phyloP scores from a whole-genome alignment of 768 basidiomycete genomes.

The Chalciporus pseudorubinellus region DNA sequence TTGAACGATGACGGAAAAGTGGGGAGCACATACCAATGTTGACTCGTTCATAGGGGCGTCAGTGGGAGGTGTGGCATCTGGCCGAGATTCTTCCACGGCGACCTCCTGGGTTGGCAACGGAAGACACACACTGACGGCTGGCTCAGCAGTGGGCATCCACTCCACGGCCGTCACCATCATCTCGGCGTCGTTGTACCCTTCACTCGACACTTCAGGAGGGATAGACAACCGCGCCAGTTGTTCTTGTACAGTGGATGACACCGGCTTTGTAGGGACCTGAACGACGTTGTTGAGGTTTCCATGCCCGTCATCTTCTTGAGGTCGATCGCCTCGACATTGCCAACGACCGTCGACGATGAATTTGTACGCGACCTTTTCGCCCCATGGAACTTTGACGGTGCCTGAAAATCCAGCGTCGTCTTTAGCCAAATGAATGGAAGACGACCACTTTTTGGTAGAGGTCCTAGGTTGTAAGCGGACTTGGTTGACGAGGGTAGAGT shows the following conservation, averaged over 20 bases:
- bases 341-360: conserved; percentile 77
- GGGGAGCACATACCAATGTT: conserved; percentile 13
- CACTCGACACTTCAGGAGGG: conserved; percentile 1
- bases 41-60: conserved; percentile 31
- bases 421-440: conserved; percentile 53
- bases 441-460: conserved; percentile 50
- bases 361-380: conserved; percentile 66
- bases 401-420: conserved; percentile 55
- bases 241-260: background rate
- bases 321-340: conserved; percentile 50
- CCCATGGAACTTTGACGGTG: conserved; percentile 56
- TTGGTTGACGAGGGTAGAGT: background rate
- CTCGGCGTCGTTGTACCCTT: conserved; percentile 15
- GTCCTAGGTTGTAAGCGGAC: conserved; percentile 2
- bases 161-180: conserved; percentile 28
- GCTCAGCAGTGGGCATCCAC: conserved; percentile 14
- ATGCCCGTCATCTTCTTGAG: conserved; percentile 56
- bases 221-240: conserved; percentile 16
- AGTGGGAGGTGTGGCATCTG: conserved; percentile 29
- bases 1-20: background rate
- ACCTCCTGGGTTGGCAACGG: background rate
- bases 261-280: conserved; percentile 48
- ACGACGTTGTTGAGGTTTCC: conserved; percentile 75
- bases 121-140: background rate
- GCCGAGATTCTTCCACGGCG: conserved; percentile 9